These are phyloP conservation scores for Malassezia cuniculi DNA, from an alignment of 1,284 basidiomycete species.

Conservation along the genomic window DNA sequence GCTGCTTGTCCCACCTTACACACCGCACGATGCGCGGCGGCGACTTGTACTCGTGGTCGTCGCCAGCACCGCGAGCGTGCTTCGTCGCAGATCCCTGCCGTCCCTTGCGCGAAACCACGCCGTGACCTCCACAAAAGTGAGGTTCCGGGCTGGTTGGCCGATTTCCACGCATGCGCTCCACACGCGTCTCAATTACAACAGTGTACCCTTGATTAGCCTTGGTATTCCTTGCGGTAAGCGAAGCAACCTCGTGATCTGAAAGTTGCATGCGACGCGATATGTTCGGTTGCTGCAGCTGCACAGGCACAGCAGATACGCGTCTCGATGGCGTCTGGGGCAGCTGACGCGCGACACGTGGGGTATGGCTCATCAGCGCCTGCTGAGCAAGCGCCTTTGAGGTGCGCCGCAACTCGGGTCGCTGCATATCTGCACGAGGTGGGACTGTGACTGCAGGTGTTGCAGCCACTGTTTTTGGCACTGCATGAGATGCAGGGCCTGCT, in stretches of 20 bases:
- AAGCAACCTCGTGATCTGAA: constrained; percentile 8
- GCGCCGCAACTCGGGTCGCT: too few relatives aligned
- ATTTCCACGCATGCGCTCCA: constrained; percentile 2
- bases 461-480: too few relatives aligned
- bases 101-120: neutral
- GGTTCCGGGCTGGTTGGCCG: constrained; percentile 11
- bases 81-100: neutral
- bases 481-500: too few relatives aligned
- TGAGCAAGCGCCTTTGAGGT: neutral
- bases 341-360: neutral
- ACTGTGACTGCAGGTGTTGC: too few relatives aligned
- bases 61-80: constrained; percentile 10
- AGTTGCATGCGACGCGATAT: too few relatives aligned
- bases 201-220: constrained; percentile 9
- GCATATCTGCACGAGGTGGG: too few relatives aligned
- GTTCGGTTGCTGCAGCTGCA: too few relatives aligned
- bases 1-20: constrained; percentile 12
- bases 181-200: constrained; percentile 5
- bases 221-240: constrained; percentile 7
- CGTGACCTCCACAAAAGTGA: constrained; percentile 3
- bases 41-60: constrained; percentile 7
- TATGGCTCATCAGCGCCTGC: neutral
- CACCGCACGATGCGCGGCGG: constrained; percentile 3
- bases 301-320: neutral
- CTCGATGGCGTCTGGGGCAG: neutral